Evolutionary conservation across 169 alveolate species (phyloP).

Genomic region (Babesia divergens): DNA sequence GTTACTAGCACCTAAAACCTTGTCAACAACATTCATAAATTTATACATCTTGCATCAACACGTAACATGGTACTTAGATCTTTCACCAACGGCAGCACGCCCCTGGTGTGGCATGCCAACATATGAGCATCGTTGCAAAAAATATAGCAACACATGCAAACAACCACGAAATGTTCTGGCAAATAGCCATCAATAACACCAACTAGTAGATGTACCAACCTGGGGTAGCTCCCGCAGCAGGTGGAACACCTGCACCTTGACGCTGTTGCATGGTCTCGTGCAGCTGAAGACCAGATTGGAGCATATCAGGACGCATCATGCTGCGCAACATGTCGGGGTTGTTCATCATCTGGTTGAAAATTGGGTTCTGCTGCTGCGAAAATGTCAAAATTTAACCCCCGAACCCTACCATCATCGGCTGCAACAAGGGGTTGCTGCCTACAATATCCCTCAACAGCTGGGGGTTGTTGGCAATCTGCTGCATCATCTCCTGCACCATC

Average conservation of each 20-base stretch:
- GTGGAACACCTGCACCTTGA: slow-evolving; percentile 7
- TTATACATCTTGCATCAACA: too few relatives aligned
- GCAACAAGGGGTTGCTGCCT: slow-evolving; percentile 48
- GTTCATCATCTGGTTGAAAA: slow-evolving; percentile 78
- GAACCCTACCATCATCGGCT: slow-evolving; percentile 59
- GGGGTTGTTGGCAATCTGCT: slow-evolving; percentile 71
- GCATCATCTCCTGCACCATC: slow-evolving; percentile 75
- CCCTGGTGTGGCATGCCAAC: too few relatives aligned
- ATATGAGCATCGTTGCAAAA: too few relatives aligned
- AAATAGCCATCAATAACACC: too few relatives aligned
- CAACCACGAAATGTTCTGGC: background rate
- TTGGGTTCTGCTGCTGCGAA: slow-evolving; percentile 71
- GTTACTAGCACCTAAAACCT: background rate
- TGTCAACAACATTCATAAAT: background rate
- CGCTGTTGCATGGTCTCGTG: slow-evolving; percentile 69
- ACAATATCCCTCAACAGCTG: slow-evolving; percentile 66
- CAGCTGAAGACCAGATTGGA: slow-evolving; percentile 78
- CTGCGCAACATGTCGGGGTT: slow-evolving; percentile 84
- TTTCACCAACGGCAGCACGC: too few relatives aligned
- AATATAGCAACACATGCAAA: background rate
- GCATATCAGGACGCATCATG: slow-evolving; percentile 77
- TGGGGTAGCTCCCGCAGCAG: slow-evolving; percentile 4
- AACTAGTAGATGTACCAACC: too few relatives aligned
- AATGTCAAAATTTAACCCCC: background rate
- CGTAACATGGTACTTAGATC: too few relatives aligned